Conservation (phyloP, 108 stramenopile genomes). For the Pseudonitzschia delicatissima region DNA sequence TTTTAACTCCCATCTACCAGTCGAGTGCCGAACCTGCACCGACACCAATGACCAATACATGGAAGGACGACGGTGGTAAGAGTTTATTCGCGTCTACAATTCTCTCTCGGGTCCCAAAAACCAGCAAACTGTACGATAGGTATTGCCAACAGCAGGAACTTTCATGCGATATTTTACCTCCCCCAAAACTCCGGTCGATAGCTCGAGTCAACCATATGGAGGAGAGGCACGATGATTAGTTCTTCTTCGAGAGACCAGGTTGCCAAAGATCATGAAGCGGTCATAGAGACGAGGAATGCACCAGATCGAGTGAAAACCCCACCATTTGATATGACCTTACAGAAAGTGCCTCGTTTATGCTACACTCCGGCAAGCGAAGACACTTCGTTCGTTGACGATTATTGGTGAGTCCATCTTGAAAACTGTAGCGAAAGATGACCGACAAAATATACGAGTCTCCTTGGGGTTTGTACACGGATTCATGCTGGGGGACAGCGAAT, state of each 20-base stretch:
- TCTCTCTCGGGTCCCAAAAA: background rate
- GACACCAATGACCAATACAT: background rate
- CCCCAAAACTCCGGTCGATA: background rate
- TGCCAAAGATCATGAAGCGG: background rate
- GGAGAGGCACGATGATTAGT: too few species aligned
- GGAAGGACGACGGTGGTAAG: background rate
- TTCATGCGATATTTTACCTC: background rate
- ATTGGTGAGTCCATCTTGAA: too few species aligned
- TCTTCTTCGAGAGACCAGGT: background rate
- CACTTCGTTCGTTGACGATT: conserved; percentile 17
- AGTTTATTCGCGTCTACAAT: background rate
- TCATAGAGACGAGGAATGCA: background rate
- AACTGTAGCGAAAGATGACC: too few species aligned
- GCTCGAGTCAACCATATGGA: background rate
- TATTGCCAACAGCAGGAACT: background rate
- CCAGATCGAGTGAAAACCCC: background rate
- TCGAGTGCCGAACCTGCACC: background rate
- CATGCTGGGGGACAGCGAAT: too few species aligned
- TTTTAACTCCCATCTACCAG: background rate
- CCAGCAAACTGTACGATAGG: background rate
- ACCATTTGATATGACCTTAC: background rate
- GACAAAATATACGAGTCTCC: too few species aligned
- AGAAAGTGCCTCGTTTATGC: conserved; percentile 6
- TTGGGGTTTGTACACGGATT: too few species aligned
- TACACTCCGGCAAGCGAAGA: conserved; percentile 16